Percentiles rank a stretch among this genome's conserved stretches.
phyloP scores from a whole-genome alignment of 1,284 basidiomycete genomes.

The Apiotrichum mycotoxinovorans region DNA sequence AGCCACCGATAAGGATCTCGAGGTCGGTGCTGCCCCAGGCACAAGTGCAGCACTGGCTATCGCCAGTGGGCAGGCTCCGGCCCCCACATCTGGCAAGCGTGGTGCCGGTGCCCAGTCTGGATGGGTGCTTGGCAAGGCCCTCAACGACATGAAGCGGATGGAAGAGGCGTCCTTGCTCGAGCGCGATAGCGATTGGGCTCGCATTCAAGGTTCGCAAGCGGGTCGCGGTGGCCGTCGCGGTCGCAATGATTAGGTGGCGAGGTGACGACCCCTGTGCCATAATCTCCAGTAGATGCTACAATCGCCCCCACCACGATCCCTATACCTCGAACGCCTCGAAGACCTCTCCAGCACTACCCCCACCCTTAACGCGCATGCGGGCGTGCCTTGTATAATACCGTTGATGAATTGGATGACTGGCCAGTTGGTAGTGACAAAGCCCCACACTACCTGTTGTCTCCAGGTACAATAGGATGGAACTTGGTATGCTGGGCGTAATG shows the following conservation, averaged over 20 bases:
- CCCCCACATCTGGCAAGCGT: conserved; percentile 26
- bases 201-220: conserved; percentile 39
- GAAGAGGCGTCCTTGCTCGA: conserved; percentile 45
- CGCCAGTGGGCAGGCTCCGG: conserved; percentile 30
- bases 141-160: conserved; percentile 48
- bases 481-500: too few relatives aligned
- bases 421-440: too few relatives aligned
- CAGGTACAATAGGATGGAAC: too few relatives aligned
- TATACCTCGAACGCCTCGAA: too few relatives aligned
- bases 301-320: too few relatives aligned
- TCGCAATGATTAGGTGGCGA: conserved; percentile 30
- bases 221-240: conserved; percentile 35
- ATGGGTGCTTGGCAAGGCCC: conserved; percentile 46
- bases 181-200: conserved; percentile 48
- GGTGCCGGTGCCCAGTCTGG: conserved; percentile 36
- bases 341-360: too few relatives aligned
- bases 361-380: too few relatives aligned
- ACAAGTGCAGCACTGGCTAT: conserved; percentile 39
- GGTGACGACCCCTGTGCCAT: neutral
- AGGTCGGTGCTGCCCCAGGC: conserved; percentile 34
- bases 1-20: conserved; percentile 25
- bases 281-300: neutral
- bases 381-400: too few relatives aligned
- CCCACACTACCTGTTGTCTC: too few relatives aligned
- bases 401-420: too few relatives aligned